Evolutionary conservation across 192 early-diverging fungal genomes (phyloP).

Genomic region (Entomortierella parvispora): DNA sequence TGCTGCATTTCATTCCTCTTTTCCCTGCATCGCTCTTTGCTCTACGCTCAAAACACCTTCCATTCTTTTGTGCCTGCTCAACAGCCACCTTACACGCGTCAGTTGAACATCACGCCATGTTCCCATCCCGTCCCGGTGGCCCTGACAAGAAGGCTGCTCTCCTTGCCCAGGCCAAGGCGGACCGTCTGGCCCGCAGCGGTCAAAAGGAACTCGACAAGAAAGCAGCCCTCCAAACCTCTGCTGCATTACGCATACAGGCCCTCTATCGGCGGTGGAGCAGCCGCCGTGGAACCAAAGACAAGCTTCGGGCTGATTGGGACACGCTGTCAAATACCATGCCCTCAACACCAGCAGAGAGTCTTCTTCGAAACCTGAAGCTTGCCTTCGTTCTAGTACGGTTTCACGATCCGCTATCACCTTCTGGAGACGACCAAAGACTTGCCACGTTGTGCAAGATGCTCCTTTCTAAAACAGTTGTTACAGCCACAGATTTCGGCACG

Average conservation of each 20-base stretch:
- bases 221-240: conserved; percentile 10
- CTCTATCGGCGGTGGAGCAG: conserved; percentile 1
- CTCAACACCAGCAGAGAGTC: conserved; percentile 22
- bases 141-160: conserved; percentile 41
- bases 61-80: not conserved
- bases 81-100: not conserved
- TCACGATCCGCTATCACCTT: conserved; percentile 3
- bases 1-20: not conserved
- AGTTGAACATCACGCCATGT: conserved; percentile 23
- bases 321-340: not conserved
- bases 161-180: conserved; percentile 43
- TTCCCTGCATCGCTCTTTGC: no score
- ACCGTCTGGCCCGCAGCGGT: conserved; percentile 28
- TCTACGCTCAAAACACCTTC: not conserved
- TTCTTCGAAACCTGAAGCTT: conserved; percentile 36
- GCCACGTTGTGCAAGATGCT: conserved; percentile 35
- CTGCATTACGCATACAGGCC: conserved; percentile 25
- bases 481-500: not conserved
- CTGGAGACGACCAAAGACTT: conserved; percentile 19
- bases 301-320: conserved; percentile 40
- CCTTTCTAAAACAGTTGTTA: conserved; percentile 26
- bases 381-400: conserved; percentile 21
- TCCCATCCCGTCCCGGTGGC: conserved; percentile 25
- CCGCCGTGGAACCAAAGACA: not conserved
- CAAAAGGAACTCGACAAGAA: conserved; percentile 32